phyloP scores from a whole-genome alignment of 192 early-diverging fungal species.

The Backusella psychrophila region DNA sequence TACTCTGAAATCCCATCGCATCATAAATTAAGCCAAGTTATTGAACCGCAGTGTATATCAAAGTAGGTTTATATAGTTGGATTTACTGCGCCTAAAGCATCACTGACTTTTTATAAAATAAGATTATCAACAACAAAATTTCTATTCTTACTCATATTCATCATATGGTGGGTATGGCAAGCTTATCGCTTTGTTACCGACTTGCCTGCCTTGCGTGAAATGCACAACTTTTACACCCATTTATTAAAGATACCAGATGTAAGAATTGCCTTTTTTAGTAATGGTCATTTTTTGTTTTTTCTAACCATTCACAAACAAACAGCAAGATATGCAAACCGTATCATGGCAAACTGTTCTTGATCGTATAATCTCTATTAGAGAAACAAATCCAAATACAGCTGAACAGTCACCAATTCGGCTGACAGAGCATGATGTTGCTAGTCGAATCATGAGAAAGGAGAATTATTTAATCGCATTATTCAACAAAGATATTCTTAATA shows the following conservation, averaged over 20 bases:
- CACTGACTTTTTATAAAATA: neutral
- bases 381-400: constrained; percentile 57
- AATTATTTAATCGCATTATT: constrained; percentile 97
- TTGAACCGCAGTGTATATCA: constrained; percentile 73
- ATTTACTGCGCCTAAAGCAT: neutral
- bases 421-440: constrained; percentile 76
- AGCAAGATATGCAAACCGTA: constrained; percentile 83
- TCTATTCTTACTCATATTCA: constrained; percentile 63
- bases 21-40: constrained; percentile 70
- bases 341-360: constrained; percentile 83
- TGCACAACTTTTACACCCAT: constrained; percentile 81
- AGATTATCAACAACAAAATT: constrained; percentile 58
- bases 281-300: neutral
- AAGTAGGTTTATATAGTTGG: constrained; percentile 43
- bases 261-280: constrained; percentile 20
- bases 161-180: constrained; percentile 77
- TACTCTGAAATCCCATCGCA: constrained; percentile 73
- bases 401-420: constrained; percentile 54
- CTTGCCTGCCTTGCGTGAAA: constrained; percentile 71
- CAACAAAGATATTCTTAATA: constrained; percentile 87
- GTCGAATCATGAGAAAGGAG: constrained; percentile 95
- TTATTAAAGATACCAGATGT: constrained; percentile 77
- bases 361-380: constrained; percentile 69
- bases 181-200: constrained; percentile 64
- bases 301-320: neutral